Evolutionary conservation across 2,329 filamentous ascomycete species (phyloP).

Genomic region (Microdochium bolleyi): DNA sequence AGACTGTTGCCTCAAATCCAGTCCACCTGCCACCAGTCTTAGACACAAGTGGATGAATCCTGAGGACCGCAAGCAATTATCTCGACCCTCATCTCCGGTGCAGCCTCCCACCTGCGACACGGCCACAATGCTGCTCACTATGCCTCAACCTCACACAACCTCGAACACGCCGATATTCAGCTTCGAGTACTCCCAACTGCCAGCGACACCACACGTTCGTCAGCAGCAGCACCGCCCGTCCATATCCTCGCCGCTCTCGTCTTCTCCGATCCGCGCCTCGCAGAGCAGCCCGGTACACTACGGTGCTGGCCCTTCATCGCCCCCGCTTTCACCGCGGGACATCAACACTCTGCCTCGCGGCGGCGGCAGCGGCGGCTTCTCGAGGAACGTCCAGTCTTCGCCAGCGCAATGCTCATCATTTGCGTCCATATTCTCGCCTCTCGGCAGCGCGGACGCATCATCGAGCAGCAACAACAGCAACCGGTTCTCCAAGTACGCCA

Average conservation of each 20-base stretch:
- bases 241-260: slow-evolving; percentile 49
- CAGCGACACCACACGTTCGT: background rate
- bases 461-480: slow-evolving; percentile 22
- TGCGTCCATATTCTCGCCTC: slow-evolving; percentile 6
- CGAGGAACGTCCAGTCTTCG: slow-evolving; percentile 26
- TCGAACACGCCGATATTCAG: slow-evolving; percentile 31
- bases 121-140: slow-evolving; percentile 23
- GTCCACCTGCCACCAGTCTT: no score
- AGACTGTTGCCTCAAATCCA: no score
- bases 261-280: slow-evolving; percentile 47
- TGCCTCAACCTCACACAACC: slow-evolving; percentile 10
- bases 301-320: slow-evolving; percentile 10
- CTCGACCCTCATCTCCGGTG: background rate
- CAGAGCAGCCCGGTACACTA: slow-evolving; percentile 19
- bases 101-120: background rate
- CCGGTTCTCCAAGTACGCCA: slow-evolving; percentile 33
- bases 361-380: slow-evolving; percentile 5
- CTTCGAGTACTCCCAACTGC: slow-evolving; percentile 17
- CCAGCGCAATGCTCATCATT: slow-evolving; percentile 17
- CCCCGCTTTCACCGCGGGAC: slow-evolving; percentile 32
- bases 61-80: no score
- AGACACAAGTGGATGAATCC: no score
- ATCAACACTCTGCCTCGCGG: slow-evolving; percentile 31
- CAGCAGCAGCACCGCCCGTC: slow-evolving; percentile 34
- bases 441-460: slow-evolving; percentile 21